These are phyloP conservation scores for Piper longum DNA, from an alignment of 164 flowering plant genomes.

Conservation along the genomic window DNA sequence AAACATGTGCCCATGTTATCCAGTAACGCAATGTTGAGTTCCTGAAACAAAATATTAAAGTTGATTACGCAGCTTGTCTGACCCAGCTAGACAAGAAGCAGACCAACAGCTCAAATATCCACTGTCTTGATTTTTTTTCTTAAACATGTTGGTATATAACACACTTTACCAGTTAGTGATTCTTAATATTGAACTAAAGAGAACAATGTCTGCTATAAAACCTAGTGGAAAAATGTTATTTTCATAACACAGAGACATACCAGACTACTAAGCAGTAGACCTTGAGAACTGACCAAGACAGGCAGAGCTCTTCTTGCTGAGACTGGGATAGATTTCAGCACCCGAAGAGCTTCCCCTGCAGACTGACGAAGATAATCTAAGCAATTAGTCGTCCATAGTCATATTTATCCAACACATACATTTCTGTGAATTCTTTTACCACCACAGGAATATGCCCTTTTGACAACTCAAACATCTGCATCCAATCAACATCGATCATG, in stretches of 20 bases:
- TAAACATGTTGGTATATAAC: background rate
- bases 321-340: conserved; percentile 55
- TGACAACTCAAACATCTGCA: conserved; percentile 48
- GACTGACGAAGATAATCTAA: conserved; percentile 33
- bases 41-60: no score
- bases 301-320: conserved; percentile 86
- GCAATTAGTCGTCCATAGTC: conserved; percentile 13
- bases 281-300: conserved; percentile 50
- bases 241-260: conserved; percentile 23
- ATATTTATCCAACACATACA: conserved; percentile 4
- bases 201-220: background rate
- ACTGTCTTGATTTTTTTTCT: background rate
- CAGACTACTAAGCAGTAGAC: conserved; percentile 56
- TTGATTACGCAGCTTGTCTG: no score
- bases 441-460: conserved; percentile 15
- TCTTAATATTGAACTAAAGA: background rate
- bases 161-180: background rate
- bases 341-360: conserved; percentile 44
- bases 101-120: no score
- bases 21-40: no score
- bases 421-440: conserved; percentile 7
- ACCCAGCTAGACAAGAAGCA: no score
- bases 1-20: no score
- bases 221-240: background rate
- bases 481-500: conserved; percentile 87